Conservation (phyloP, 306 rosid species). For the Sesbania bispinosa region DNA sequence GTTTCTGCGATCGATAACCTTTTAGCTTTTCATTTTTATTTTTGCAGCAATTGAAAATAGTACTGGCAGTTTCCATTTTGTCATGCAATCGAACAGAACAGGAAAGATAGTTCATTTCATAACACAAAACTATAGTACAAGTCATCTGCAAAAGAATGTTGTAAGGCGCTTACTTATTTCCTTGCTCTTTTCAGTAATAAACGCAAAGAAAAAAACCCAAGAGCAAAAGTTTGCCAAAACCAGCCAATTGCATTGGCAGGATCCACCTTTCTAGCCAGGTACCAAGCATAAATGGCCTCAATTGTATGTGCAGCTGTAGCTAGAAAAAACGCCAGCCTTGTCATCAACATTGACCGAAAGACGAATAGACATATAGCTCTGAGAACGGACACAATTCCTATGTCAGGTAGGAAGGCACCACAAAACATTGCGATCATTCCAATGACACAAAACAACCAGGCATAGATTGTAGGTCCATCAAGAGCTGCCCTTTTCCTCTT, state of each 20-base stretch:
- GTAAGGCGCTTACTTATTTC: slow-evolving; percentile 13
- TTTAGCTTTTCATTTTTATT: too few species aligned
- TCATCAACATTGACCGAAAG: slow-evolving; percentile 57
- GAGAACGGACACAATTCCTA: slow-evolving; percentile 55
- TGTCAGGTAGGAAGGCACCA: slow-evolving; percentile 72
- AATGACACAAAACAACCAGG: slow-evolving; percentile 58
- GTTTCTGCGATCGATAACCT: too few species aligned
- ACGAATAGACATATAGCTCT: slow-evolving; percentile 50
- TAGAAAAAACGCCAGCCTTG: slow-evolving; percentile 45
- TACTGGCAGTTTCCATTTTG: neutral
- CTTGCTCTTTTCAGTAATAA: slow-evolving; percentile 60
- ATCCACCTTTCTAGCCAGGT: slow-evolving; percentile 72
- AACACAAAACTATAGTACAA: neutral
- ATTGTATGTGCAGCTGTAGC: slow-evolving; percentile 39
- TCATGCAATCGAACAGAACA: too few species aligned
- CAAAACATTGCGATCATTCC: slow-evolving; percentile 63
- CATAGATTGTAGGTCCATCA: slow-evolving; percentile 76
- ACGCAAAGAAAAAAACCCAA: slow-evolving; percentile 77
- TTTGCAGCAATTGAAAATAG: too few species aligned
- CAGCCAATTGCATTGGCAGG: slow-evolving; percentile 70
- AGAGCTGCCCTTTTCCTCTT: slow-evolving; percentile 55
- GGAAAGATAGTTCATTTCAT: too few species aligned
- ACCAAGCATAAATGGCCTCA: slow-evolving; percentile 76
- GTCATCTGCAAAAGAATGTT: neutral
- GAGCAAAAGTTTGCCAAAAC: slow-evolving; percentile 85